Base-by-base conservation (phyloP, 2,329 filamentous ascomycete species). In the Cadophora gregata region DNA sequence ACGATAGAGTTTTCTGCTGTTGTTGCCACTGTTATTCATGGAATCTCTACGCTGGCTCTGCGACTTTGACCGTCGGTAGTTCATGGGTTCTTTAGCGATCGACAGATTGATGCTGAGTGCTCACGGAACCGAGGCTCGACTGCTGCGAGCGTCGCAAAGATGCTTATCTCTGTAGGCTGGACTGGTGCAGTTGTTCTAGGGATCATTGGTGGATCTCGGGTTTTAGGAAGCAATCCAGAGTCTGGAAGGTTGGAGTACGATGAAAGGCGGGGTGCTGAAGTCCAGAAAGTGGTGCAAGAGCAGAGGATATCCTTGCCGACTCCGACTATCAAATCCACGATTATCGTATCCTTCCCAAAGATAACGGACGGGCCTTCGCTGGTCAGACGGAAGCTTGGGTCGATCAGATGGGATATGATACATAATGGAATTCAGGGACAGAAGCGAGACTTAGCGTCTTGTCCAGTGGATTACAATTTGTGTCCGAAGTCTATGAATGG, bases 401-500 rank as follows among this genome's bases (percentile, higher is more conserved):
- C 73, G 50, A 72, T 65, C 59, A 66, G 67, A 64, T 75, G 74
- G 74, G 71, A 75, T 63, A 61, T 67, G 10, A 65, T 76, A 68
- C 73, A 75, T 33, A 69, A 75, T 24, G 71, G 68, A 4, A 73
- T 76, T 36, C 71, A 74, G 70, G 73, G 67, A 8, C 72, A 68
- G 36, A 76, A 75, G 62, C 62, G 75, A 38, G 71, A 73, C 64
- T 69, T 68, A 24, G 65, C 68, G 31, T 38, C 67, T 58, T 77
- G 75, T 67, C 71, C 72, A 27, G 47, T 58, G 16, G 69, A 71
- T 29, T 76, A 71, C 60, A 64, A 72, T 55, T 24, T 74, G 29
- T 77, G 75, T 48, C 72, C 75, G 24, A 60, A 71, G 27, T 74
- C 73, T 19, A 55, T 76, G 58, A 71, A 70, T 56, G 75, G 75